phyloP scores from a whole-genome alignment of 345 rosid species.

The Carallia brachiata region DNA sequence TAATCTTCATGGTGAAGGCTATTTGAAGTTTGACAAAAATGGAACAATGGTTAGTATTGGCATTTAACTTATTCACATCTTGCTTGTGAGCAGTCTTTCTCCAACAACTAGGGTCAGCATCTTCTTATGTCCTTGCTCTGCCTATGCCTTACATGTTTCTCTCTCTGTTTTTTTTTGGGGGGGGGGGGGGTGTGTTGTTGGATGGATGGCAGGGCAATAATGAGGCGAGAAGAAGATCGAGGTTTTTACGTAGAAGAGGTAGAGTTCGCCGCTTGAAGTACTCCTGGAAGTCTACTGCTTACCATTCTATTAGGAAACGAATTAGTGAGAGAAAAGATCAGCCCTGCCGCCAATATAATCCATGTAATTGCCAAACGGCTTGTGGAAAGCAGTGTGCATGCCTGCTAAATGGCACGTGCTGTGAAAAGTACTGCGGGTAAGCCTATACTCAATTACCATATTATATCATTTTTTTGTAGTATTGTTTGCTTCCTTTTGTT shows the following conservation, averaged over 20 bases:
- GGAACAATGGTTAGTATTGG: slow-evolving; percentile 64
- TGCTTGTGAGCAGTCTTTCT: background rate
- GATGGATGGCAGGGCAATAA: slow-evolving; percentile 49
- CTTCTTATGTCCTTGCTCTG: no score
- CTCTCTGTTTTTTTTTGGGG: background rate
- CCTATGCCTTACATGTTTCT: no score
- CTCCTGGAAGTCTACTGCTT: slow-evolving; percentile 99
- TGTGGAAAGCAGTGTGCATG: slow-evolving; percentile 95
- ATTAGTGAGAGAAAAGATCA: slow-evolving; percentile 94
- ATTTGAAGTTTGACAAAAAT: slow-evolving; percentile 70
- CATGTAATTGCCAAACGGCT: slow-evolving; percentile 87
- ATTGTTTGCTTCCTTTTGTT: background rate
- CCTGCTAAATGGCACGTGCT: slow-evolving; percentile 92
- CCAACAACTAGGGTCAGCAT: background rate
- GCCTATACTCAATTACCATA: slow-evolving; percentile 17
- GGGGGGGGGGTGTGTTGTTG: slow-evolving; percentile 8
- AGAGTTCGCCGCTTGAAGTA: slow-evolving; percentile 97
- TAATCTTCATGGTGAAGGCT: slow-evolving; percentile 68
- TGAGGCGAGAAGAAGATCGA: slow-evolving; percentile 92
- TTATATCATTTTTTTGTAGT: background rate
- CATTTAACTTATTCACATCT: background rate
- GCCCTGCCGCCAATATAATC: slow-evolving; percentile 98
- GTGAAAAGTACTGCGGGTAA: slow-evolving; percentile 99
- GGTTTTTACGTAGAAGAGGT: slow-evolving; percentile 88
- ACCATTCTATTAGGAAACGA: slow-evolving; percentile 91